These are phyloP conservation scores for Kwoniella botswanensis DNA, from an alignment of 768 basidiomycete genomes.

Conservation along the genomic window DNA sequence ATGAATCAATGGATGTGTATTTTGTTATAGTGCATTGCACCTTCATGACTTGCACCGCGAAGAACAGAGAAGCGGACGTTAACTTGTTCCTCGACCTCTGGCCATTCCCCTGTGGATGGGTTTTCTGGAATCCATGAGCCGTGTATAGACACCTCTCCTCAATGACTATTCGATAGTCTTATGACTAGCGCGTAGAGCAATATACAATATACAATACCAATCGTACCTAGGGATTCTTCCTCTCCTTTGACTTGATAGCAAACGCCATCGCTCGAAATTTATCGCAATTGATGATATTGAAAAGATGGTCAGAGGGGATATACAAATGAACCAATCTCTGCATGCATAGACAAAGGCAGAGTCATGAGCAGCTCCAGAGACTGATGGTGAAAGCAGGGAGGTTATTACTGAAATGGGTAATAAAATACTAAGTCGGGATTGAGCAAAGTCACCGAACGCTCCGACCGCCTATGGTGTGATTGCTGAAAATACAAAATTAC, in stretches of 20 bases:
- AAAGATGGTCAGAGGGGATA: neutral
- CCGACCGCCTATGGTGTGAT: slow-evolving; percentile 13
- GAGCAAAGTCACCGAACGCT: slow-evolving; percentile 2
- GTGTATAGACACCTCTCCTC: too few species aligned
- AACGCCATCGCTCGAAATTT: neutral
- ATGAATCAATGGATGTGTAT: too few species aligned
- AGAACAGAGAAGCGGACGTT: too few species aligned
- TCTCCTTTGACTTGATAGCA: neutral
- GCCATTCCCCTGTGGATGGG: too few species aligned
- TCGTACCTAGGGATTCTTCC: too few species aligned
- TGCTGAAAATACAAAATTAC: neutral
- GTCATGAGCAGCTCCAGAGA: neutral
- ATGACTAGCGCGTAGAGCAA: too few species aligned
- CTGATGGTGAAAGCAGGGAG: neutral
- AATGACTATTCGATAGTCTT: too few species aligned
- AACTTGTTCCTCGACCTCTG: too few species aligned
- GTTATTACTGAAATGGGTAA: neutral
- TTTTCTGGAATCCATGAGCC: too few species aligned
- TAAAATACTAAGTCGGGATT: neutral
- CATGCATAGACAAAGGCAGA: neutral
- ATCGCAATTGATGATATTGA: neutral
- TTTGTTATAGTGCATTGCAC: too few species aligned
- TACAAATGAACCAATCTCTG: neutral
- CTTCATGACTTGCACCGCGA: too few species aligned
- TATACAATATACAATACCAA: too few species aligned